phyloP scores from a whole-genome alignment of 75 land plant species.

The Pseudotsuga menziesii region DNA sequence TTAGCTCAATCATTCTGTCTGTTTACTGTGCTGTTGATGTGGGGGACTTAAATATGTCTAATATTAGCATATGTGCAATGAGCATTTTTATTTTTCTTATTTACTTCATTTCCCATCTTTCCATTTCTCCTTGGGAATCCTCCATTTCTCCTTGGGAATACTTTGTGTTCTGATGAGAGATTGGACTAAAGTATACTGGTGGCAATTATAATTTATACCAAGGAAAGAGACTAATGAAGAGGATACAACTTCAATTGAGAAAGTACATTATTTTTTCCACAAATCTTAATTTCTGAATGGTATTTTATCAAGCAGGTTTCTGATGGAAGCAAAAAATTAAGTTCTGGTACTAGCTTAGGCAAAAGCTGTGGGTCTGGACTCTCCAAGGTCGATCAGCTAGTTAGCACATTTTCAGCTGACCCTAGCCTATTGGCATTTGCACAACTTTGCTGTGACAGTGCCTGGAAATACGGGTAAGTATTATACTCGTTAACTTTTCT shows the following conservation, averaged over 20 bases:
- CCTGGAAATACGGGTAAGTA: conserved; percentile 51
- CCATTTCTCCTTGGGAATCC: neutral
- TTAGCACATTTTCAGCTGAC: conserved; percentile 92
- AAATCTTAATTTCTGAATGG: neutral
- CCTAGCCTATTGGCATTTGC: conserved; percentile 97
- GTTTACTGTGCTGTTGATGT: neutral
- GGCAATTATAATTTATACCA: neutral
- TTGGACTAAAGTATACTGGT: neutral
- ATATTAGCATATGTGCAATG: too few species aligned
- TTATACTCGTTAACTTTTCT: neutral
- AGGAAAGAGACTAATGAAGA: neutral
- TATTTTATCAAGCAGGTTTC: conserved; percentile 36
- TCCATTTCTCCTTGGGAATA: neutral
- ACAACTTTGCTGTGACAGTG: conserved; percentile 67
- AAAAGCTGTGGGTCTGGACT: conserved; percentile 15
- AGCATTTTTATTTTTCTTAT: neutral
- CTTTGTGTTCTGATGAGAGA: neutral
- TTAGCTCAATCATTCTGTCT: conserved; percentile 2
- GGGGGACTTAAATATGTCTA: neutral
- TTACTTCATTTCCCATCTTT: neutral
- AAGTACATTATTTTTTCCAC: neutral
- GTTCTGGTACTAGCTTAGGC: conserved; percentile 9
- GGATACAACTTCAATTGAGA: neutral
- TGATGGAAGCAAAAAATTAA: conserved; percentile 22
- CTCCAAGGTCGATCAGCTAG: conserved; percentile 74